Conservation (phyloP, 441 rosid genomes). For the Croton setiger region DNA sequence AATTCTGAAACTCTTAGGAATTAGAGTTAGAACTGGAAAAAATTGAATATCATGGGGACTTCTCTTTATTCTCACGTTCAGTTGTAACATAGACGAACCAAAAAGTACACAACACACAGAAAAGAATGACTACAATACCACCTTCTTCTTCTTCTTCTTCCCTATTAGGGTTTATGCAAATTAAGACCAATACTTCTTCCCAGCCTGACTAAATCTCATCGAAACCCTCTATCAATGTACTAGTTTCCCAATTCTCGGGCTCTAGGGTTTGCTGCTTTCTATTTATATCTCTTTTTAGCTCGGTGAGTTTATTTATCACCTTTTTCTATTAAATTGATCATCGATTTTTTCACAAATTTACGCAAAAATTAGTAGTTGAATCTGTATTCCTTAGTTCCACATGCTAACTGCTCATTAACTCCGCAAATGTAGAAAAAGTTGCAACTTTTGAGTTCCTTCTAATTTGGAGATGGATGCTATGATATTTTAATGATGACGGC, state of each 20-base stretch:
- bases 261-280: background rate
- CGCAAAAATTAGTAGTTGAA: background rate
- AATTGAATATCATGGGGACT: background rate
- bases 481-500: background rate
- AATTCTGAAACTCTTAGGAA: no score
- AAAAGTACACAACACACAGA: background rate
- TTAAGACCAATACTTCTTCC: no score
- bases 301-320: background rate
- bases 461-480: background rate
- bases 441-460: background rate
- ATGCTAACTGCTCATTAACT: no score
- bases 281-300: background rate
- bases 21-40: no score
- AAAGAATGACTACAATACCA: background rate
- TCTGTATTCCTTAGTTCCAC: background rate
- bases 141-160: background rate
- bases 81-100: conserved; percentile 5
- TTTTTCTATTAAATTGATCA: background rate
- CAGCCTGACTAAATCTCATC: background rate
- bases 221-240: background rate
- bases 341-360: background rate
- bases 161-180: background rate
- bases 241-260: background rate
- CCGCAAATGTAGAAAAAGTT: background rate
- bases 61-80: conserved; percentile 8